These are phyloP conservation scores for Xylariaceae sp. DNA, from an alignment of 2,329 filamentous ascomycete species.

Conservation along the genomic window DNA sequence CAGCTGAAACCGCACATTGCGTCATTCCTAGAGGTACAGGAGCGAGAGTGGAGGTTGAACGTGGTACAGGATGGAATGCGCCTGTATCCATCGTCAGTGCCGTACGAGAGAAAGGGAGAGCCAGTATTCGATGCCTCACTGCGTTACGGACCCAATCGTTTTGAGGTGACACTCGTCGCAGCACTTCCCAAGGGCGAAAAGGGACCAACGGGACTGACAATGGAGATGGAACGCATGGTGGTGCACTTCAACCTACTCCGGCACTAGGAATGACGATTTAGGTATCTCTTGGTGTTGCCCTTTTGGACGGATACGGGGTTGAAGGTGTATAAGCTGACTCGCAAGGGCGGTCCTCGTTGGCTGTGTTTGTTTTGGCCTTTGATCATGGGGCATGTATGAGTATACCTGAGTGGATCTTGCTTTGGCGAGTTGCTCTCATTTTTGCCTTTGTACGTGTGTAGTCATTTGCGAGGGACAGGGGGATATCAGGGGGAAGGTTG, in stretches of 20 bases:
- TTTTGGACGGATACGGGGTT: background rate
- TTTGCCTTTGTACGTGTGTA: no score
- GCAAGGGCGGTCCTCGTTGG: background rate
- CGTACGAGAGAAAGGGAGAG: conserved; percentile 56
- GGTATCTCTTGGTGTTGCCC: background rate
- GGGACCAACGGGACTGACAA: conserved; percentile 54
- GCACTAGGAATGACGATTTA: conserved; percentile 17
- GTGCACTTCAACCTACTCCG: conserved; percentile 65
- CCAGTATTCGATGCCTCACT: conserved; percentile 74
- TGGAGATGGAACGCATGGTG: conserved; percentile 75
- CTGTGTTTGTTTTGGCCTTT: background rate
- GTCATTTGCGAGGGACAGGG: no score
- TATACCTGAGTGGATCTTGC: no score
- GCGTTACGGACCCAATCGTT: conserved; percentile 67
- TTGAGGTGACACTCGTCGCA: conserved; percentile 75
- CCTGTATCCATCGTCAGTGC: conserved; percentile 41
- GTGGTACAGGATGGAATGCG: conserved; percentile 66
- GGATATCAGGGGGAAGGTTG: no score
- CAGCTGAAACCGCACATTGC: conserved; percentile 67
- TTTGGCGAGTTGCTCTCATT: no score
- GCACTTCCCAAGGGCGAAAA: conserved; percentile 60
- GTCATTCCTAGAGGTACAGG: conserved; percentile 52
- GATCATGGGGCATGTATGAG: background rate
- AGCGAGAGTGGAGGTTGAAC: conserved; percentile 72
- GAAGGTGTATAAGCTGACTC: background rate